A percentile compares a stretch with the other conserved stretches of the same genome.
These are phyloP conservation scores for Curvularia hawaiiensis DNA, from an alignment of 2,329 filamentous ascomycete species.

Conservation along the genomic window DNA sequence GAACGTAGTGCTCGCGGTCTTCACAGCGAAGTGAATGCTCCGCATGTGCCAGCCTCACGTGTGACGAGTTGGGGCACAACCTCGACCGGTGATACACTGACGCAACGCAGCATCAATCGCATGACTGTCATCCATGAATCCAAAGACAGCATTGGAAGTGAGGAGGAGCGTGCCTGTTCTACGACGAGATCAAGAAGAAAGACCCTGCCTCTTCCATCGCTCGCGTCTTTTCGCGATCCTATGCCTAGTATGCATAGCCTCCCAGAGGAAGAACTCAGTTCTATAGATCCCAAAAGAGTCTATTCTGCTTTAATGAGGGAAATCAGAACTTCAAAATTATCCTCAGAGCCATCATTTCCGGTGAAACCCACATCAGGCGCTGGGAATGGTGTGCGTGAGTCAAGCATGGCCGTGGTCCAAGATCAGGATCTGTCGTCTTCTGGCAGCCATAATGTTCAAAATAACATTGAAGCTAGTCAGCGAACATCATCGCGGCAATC, in stretches of 20 bases:
- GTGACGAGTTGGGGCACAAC: conserved; percentile 77
- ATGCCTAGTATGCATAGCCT: conserved; percentile 39
- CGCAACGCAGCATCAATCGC: conserved; percentile 59
- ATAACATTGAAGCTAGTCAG: conserved; percentile 17
- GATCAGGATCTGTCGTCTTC: conserved; percentile 20
- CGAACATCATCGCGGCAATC: conserved; percentile 17
- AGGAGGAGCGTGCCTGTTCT: conserved; percentile 22
- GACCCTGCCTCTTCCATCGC: conserved; percentile 22
- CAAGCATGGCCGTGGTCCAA: conserved; percentile 27
- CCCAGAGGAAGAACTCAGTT: conserved; percentile 29
- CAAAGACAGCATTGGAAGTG: conserved; percentile 43
- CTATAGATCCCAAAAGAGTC: conserved; percentile 42
- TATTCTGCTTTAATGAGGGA: conserved; percentile 47
- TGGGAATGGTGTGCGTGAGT: conserved; percentile 37
- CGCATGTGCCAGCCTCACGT: conserved; percentile 57
- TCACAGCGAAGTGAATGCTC: conserved; percentile 51
- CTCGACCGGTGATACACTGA: conserved; percentile 61
- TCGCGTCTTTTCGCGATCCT: conserved; percentile 40
- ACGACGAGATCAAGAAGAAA: conserved; percentile 20
- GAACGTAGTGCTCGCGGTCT: conserved; percentile 34
- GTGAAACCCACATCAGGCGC: conserved; percentile 20
- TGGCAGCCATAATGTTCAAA: conserved; percentile 14
- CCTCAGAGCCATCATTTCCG: background rate
- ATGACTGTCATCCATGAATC: conserved; percentile 69
- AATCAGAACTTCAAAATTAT: conserved; percentile 30